phyloP scores from a whole-genome alignment of 805 yeast species.

The Kuraishia ogatae region DNA sequence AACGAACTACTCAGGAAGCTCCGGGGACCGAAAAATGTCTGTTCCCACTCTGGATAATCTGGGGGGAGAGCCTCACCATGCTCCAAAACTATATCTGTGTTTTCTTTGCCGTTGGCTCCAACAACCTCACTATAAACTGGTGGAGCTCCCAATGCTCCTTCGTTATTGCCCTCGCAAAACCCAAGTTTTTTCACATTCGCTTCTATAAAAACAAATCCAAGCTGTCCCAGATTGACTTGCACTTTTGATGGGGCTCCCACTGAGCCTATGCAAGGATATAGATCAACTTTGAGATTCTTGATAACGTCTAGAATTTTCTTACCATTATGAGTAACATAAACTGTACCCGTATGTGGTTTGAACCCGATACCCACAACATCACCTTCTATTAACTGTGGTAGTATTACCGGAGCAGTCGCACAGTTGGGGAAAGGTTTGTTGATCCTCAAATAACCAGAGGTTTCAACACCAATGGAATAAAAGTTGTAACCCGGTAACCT shows the following conservation, averaged over 20 bases:
- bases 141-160: conserved; percentile 29
- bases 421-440: conserved; percentile 51
- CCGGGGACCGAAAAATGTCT: conserved; percentile 48
- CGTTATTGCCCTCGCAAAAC: conserved; percentile 39
- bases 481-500: conserved; percentile 67
- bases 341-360: conserved; percentile 35
- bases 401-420: conserved; percentile 30
- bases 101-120: conserved; percentile 10
- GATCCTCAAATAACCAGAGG: conserved; percentile 61
- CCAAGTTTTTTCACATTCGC: conserved; percentile 64
- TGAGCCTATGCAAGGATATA: conserved; percentile 49
- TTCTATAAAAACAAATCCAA: conserved; percentile 84
- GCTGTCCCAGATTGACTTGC: conserved; percentile 63
- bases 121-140: conserved; percentile 21
- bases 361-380: conserved; percentile 52
- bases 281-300: conserved; percentile 37
- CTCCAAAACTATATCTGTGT: conserved; percentile 46
- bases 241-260: conserved; percentile 39
- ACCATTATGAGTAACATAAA: conserved; percentile 49
- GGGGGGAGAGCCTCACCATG: conserved; percentile 73
- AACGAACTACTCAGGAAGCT: background rate
- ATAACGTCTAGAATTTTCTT: conserved; percentile 41
- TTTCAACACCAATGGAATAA: conserved; percentile 66
- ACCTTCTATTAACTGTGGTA: conserved; percentile 43
- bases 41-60: conserved; percentile 52